Conservation (phyloP, 1,139 yeast genomes). For the Scheffersomyces insectosa region DNA sequence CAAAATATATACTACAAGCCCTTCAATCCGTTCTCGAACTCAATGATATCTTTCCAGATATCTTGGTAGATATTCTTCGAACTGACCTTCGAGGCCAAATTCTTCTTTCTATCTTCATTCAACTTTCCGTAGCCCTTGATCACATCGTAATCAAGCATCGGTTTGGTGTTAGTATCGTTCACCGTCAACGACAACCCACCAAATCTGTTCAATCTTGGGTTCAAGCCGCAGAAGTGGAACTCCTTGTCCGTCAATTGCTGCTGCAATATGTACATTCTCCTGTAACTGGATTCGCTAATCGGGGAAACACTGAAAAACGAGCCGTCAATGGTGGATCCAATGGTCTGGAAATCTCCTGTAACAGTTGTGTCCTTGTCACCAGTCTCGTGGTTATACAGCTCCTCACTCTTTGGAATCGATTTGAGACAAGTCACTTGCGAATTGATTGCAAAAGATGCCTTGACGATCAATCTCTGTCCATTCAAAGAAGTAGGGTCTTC, state of each 20-base stretch:
- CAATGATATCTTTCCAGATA: slow-evolving; percentile 68
- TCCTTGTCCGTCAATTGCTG: slow-evolving; percentile 83
- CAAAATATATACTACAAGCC: slow-evolving; percentile 17
- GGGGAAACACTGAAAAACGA: slow-evolving; percentile 76
- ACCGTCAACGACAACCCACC: slow-evolving; percentile 44
- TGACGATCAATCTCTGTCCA: slow-evolving; percentile 74
- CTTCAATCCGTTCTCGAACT: slow-evolving; percentile 42
- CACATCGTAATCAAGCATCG: slow-evolving; percentile 61
- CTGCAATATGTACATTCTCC: slow-evolving; percentile 82
- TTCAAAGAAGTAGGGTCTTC: slow-evolving; percentile 82
- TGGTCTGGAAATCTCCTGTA: slow-evolving; percentile 46
- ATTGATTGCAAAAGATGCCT: slow-evolving; percentile 71
- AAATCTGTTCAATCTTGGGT: slow-evolving; percentile 70
- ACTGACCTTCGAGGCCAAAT: slow-evolving; percentile 58
- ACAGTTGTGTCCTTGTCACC: slow-evolving; percentile 17
- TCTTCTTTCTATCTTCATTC: slow-evolving; percentile 56
- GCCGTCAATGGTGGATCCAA: slow-evolving; percentile 82
- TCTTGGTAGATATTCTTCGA: slow-evolving; percentile 53
- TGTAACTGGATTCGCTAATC: slow-evolving; percentile 68
- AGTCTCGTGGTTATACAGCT: slow-evolving; percentile 17
- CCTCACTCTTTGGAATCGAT: slow-evolving; percentile 49
- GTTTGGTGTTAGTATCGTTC: slow-evolving; percentile 47
- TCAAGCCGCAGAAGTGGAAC: slow-evolving; percentile 73
- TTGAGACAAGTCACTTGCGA: slow-evolving; percentile 60
- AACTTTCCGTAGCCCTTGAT: slow-evolving; percentile 53